A percentile compares a stretch with the other conserved stretches of the same genome.
Conservation (phyloP, 2,329 filamentous ascomycete species). For the Claviceps purpurea region DNA sequence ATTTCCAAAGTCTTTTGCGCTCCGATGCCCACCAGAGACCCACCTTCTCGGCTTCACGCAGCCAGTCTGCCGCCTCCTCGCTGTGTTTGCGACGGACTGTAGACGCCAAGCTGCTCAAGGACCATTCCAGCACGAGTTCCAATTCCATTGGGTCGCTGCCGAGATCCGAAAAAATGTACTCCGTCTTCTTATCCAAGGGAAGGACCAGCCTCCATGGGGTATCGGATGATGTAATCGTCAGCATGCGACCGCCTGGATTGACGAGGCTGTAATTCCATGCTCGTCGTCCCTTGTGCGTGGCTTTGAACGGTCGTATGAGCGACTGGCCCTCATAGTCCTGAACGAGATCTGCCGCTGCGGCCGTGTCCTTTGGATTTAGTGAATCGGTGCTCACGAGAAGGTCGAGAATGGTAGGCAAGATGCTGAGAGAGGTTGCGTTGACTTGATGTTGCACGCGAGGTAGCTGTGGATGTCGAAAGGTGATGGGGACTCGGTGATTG, state of each 20-base stretch:
- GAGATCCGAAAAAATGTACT: constrained; percentile 17
- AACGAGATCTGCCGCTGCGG: constrained; percentile 16
- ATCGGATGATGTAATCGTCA: constrained; percentile 14
- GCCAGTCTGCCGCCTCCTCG: constrained; percentile 14
- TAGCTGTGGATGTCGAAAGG: constrained; percentile 19
- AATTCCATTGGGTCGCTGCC: constrained; percentile 16
- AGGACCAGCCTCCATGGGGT: constrained; percentile 16
- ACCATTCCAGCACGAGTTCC: constrained; percentile 10
- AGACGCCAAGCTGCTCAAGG: constrained; percentile 3
- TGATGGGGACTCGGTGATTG: constrained; percentile 20
- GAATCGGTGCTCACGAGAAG: constrained; percentile 20
- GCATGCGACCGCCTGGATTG: constrained; percentile 18
- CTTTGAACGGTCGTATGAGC: constrained; percentile 16
- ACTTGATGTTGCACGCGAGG: constrained; percentile 15
- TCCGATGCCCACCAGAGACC: constrained; percentile 19
- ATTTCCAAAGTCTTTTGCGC: constrained; percentile 9
- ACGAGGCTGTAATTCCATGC: constrained; percentile 20
- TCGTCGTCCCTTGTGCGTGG: constrained; percentile 10
- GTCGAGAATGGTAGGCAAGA: constrained; percentile 22
- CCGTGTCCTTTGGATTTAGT: constrained; percentile 14
- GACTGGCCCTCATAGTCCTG: constrained; percentile 23
- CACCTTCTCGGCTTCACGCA: constrained; percentile 17
- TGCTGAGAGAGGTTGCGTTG: constrained; percentile 19
- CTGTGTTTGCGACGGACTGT: constrained; percentile 9
- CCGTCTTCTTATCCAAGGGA: constrained; percentile 15